Conservation (phyloP, 1,139 yeast species). For the Magnusiomyces suaveolens region DNA sequence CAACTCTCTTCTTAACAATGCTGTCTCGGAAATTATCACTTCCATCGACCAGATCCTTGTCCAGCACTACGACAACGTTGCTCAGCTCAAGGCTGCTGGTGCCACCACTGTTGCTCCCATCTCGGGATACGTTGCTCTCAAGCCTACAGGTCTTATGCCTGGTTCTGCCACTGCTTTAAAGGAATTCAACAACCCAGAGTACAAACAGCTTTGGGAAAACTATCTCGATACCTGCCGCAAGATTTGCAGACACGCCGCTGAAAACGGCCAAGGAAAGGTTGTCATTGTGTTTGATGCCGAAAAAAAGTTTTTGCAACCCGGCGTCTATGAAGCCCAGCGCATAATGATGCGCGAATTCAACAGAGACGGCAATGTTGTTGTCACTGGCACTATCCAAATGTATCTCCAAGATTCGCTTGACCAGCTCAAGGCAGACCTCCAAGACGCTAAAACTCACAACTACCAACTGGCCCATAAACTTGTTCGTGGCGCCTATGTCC, state of each 20-base stretch:
- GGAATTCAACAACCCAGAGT: slow-evolving; percentile 48
- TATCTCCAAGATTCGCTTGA: slow-evolving; percentile 65
- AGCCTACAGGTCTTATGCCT: slow-evolving; percentile 81
- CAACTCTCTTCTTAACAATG: slow-evolving; percentile 45
- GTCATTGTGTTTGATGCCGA: slow-evolving; percentile 91
- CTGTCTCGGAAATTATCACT: slow-evolving; percentile 49
- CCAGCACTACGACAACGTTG: slow-evolving; percentile 55
- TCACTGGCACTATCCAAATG: slow-evolving; percentile 91
- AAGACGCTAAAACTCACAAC: slow-evolving; percentile 47
- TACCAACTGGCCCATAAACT: slow-evolving; percentile 81
- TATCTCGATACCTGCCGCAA: slow-evolving; percentile 59
- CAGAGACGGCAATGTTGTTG: slow-evolving; percentile 48
- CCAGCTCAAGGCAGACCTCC: slow-evolving; percentile 53
- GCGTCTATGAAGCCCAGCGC: slow-evolving; percentile 86
- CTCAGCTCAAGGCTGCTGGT: slow-evolving; percentile 37
- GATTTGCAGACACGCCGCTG: slow-evolving; percentile 55
- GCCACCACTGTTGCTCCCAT: slow-evolving; percentile 34
- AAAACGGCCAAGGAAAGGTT: slow-evolving; percentile 68
- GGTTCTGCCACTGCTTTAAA: slow-evolving; percentile 69
- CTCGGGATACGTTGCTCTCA: slow-evolving; percentile 54
- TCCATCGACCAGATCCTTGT: slow-evolving; percentile 63
- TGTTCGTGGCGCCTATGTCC: slow-evolving; percentile 97
- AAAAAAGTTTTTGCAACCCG: slow-evolving; percentile 76
- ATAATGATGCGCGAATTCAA: slow-evolving; percentile 69
- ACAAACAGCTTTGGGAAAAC: slow-evolving; percentile 45